These are phyloP conservation scores for Quercus lobata DNA, from an alignment of 331 rosid species.

Conservation along the genomic window DNA sequence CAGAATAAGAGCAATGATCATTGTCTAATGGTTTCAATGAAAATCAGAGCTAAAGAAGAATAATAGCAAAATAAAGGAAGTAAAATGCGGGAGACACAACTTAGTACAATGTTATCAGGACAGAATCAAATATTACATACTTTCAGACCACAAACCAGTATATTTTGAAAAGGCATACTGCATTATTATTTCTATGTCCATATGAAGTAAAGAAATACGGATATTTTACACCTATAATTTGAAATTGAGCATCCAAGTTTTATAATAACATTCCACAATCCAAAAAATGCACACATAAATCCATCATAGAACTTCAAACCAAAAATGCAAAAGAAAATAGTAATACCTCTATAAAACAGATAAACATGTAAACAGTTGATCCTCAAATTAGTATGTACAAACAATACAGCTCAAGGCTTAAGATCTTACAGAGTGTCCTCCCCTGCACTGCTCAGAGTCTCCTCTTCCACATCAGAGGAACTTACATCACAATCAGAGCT, in stretches of 20 bases:
- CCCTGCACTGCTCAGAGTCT: background rate
- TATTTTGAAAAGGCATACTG: background rate
- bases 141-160: background rate
- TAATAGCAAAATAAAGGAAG: background rate
- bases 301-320: background rate
- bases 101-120: background rate
- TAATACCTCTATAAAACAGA: background rate
- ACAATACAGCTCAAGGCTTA: background rate
- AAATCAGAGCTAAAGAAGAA: background rate
- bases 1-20: background rate
- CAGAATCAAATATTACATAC: background rate
- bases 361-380: background rate
- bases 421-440: slow-evolving; percentile 30
- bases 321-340: background rate
- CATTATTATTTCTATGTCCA: background rate
- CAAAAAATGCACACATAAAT: background rate
- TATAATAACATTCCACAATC: background rate
- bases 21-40: background rate
- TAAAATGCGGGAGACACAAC: background rate
- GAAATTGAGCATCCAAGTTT: too few relatives aligned
- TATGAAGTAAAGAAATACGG: background rate
- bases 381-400: background rate
- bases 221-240: too few relatives aligned
- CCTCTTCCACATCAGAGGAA: slow-evolving; percentile 27
- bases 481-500: slow-evolving; percentile 25